These are phyloP conservation scores for Bacidia rubella DNA, from an alignment of 495 filamentous ascomycete genomes.

Conservation along the genomic window DNA sequence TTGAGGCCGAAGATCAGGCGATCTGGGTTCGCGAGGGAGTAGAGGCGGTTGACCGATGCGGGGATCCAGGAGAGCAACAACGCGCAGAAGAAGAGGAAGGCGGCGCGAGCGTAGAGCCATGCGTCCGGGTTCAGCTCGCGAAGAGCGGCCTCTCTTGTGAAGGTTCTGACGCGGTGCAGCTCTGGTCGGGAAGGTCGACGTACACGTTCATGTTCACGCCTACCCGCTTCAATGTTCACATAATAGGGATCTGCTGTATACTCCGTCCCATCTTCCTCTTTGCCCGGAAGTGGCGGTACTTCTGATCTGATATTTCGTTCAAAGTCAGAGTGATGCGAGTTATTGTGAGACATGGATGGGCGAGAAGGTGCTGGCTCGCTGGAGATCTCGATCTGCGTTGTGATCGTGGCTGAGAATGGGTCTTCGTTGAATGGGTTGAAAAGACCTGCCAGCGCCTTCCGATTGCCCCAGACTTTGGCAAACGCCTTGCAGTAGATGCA, in stretches of 20 bases:
- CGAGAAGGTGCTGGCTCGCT: conserved; percentile 23
- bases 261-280: background rate
- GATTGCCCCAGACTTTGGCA: conserved; percentile 48
- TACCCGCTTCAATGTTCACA: conserved; percentile 15
- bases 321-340: conserved; percentile 1
- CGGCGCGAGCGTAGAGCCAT: conserved; percentile 72
- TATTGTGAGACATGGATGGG: background rate
- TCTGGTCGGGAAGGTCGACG: conserved; percentile 8
- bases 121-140: conserved; percentile 30
- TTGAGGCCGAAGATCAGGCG: conserved; percentile 45
- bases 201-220: background rate
- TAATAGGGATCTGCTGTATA: conserved; percentile 10
- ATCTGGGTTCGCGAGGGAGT: conserved; percentile 45
- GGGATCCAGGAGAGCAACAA: conserved; percentile 77
- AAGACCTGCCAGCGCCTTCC: conserved; percentile 32
- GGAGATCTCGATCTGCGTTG: conserved; percentile 43
- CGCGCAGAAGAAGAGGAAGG: conserved; percentile 74
- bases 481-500: conserved; percentile 64
- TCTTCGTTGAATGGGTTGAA: conserved; percentile 33
- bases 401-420: conserved; percentile 39
- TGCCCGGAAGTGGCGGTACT: conserved; percentile 1
- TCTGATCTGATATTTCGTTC: background rate
- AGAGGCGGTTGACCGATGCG: conserved; percentile 66
- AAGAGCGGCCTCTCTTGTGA: conserved; percentile 17
- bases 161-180: conserved; percentile 11